These are phyloP conservation scores for Cladorrhinum samala DNA, from an alignment of 495 filamentous ascomycete species.

Conservation along the genomic window DNA sequence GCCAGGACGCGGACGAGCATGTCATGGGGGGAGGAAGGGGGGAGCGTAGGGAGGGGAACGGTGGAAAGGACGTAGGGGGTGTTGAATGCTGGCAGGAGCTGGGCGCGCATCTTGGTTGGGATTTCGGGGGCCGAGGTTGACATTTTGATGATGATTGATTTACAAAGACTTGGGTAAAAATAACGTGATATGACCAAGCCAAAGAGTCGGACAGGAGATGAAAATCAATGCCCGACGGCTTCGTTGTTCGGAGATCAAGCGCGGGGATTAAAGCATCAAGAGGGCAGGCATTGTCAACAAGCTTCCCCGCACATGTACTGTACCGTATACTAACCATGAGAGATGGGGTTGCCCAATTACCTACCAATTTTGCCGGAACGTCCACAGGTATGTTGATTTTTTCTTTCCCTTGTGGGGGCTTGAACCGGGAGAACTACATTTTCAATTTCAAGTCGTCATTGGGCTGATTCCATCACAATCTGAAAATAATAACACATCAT, in stretches of 20 bases:
- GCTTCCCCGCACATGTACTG: not conserved
- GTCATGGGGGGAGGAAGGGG: slow-evolving; percentile 22
- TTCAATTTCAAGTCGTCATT: too few relatives aligned
- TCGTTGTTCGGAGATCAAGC: too few relatives aligned
- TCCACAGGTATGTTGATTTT: too few relatives aligned
- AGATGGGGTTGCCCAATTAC: not conserved
- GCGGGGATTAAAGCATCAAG: too few relatives aligned
- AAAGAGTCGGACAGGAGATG: too few relatives aligned
- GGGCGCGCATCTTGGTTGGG: slow-evolving; percentile 30
- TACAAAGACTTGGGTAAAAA: not conserved
- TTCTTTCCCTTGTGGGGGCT: too few relatives aligned
- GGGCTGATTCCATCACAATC: too few relatives aligned
- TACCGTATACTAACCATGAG: not conserved
- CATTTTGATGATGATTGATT: not conserved
- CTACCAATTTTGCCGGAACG: not conserved
- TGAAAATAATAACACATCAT: too few relatives aligned
- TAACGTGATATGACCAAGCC: too few relatives aligned
- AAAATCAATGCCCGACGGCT: too few relatives aligned
- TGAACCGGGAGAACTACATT: too few relatives aligned
- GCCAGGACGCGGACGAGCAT: slow-evolving; percentile 33
- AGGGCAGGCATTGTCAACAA: not conserved
- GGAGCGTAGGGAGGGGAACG: slow-evolving; percentile 21
- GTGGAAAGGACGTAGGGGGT: slow-evolving; percentile 25
- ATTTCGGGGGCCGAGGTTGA: not conserved
- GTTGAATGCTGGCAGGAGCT: slow-evolving; percentile 32